These are phyloP conservation scores for Trichoderma virens DNA, from an alignment of 495 filamentous ascomycete species.

Conservation along the genomic window DNA sequence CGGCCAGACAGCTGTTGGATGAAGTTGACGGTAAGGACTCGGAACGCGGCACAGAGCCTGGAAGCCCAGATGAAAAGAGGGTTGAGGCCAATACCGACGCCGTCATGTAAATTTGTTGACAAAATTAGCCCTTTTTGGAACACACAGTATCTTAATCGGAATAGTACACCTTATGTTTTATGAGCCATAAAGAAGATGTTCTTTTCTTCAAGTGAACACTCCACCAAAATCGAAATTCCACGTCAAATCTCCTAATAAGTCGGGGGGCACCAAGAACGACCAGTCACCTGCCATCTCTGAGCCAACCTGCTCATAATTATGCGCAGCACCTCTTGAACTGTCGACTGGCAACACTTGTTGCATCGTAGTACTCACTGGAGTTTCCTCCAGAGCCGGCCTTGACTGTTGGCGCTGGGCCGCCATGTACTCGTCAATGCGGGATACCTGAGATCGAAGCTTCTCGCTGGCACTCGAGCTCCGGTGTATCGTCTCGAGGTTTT, in stretches of 20 bases:
- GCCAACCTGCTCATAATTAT: neutral
- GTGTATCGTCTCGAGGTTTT: conserved; percentile 36
- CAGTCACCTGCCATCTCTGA: neutral
- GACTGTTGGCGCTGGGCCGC: conserved; percentile 14
- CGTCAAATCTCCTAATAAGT: conserved; percentile 1
- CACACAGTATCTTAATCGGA: conserved; percentile 1
- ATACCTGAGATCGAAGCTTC: conserved; percentile 35
- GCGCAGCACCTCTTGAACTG: neutral
- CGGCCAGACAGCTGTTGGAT: conserved; percentile 13
- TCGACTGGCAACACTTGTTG: neutral
- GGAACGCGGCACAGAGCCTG: neutral
- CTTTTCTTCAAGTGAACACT: neutral
- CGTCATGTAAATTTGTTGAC: conserved; percentile 2
- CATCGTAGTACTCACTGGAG: neutral
- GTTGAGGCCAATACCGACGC: neutral
- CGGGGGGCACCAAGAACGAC: conserved; percentile 6
- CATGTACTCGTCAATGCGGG: conserved; percentile 44
- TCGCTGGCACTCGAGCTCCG: conserved; percentile 32
- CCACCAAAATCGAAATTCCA: conserved; percentile 12
- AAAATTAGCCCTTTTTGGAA: conserved; percentile 1
- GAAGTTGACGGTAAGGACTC: conserved; percentile 11
- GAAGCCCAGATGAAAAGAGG: conserved; percentile 8
- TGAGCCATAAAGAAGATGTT: neutral
- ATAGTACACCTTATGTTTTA: neutral
- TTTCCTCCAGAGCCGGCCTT: neutral